Evolutionary conservation across 306 rosid species (phyloP).

Genomic region (Sicyos edulis): DNA sequence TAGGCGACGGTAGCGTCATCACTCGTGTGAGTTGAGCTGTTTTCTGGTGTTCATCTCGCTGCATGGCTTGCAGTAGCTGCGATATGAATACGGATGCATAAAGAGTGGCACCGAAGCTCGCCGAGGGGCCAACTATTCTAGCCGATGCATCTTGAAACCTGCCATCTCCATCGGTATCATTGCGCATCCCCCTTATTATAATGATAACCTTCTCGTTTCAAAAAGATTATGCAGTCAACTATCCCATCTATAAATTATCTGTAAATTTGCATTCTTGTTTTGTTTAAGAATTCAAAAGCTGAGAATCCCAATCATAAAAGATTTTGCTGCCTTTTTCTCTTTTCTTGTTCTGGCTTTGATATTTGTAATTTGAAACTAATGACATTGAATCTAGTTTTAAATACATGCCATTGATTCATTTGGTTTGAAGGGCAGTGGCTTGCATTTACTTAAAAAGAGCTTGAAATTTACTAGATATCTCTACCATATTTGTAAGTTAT

Average conservation of each 20-base stretch:
- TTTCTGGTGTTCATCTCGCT: slow-evolving; percentile 24
- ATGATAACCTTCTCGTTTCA: slow-evolving; percentile 2
- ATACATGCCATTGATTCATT: slow-evolving; percentile 9
- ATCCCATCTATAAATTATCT: no score
- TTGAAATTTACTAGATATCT: no score
- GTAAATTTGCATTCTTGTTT: slow-evolving; percentile 21
- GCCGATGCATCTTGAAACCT: slow-evolving; percentile 39
- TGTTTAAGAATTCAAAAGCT: slow-evolving; percentile 12
- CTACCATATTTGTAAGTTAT: no score
- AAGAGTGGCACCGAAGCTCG: slow-evolving; percentile 53
- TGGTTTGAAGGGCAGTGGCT: slow-evolving; percentile 9
- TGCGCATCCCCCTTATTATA: slow-evolving; percentile 19
- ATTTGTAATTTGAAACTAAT: background rate
- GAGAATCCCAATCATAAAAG: slow-evolving; percentile 4
- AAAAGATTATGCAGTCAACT: no score
- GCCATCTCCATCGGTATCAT: slow-evolving; percentile 1
- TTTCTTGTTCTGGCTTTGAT: slow-evolving; percentile 10
- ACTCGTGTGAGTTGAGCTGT: slow-evolving; percentile 27
- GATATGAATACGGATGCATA: slow-evolving; percentile 43
- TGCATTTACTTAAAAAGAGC: background rate
- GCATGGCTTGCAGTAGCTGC: slow-evolving; percentile 34
- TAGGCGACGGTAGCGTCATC: slow-evolving; percentile 44
- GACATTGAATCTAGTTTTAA: background rate
- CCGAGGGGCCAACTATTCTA: slow-evolving; percentile 23
- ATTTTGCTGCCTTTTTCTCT: background rate